Percentiles rank a stretch among this genome's conserved stretches.
These are phyloP conservation scores for Coniochaeta prunicola DNA, from an alignment of 2,329 filamentous ascomycete species.

Conservation along the genomic window DNA sequence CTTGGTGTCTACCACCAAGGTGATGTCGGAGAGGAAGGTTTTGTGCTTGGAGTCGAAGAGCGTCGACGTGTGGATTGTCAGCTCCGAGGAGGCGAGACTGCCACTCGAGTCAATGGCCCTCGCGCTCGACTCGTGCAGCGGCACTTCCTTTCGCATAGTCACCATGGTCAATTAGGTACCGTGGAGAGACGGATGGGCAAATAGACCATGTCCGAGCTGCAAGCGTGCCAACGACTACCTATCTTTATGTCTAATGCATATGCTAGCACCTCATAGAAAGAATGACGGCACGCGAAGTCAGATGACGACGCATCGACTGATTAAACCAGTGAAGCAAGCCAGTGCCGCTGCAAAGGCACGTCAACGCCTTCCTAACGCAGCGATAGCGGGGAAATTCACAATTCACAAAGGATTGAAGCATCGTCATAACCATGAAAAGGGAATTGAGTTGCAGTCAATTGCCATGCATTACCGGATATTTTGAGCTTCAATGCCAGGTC, in stretches of 20 bases:
- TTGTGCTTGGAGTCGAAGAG: constrained; percentile 3
- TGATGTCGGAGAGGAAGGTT: not conserved
- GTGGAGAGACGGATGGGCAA: not conserved
- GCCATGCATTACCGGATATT: too few relatives aligned
- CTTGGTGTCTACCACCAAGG: not conserved
- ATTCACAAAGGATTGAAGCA: not conserved
- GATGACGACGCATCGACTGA: not conserved
- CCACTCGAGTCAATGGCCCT: not conserved
- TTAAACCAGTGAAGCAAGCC: not conserved
- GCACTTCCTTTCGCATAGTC: not conserved
- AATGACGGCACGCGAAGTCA: not conserved
- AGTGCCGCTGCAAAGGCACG: not conserved
- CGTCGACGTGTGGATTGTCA: not conserved
- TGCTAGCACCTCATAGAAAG: too few relatives aligned
- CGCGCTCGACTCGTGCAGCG: not conserved
- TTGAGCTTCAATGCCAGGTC: too few relatives aligned
- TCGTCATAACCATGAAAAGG: not conserved
- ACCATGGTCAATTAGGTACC: not conserved
- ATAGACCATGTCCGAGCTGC: not conserved
- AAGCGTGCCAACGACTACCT: not conserved
- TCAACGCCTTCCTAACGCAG: not conserved
- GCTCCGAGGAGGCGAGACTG: not conserved
- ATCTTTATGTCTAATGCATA: too few relatives aligned
- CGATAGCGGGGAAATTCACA: not conserved
- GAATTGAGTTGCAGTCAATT: not conserved